Base-by-base conservation (phyloP, 306 rosid species). In the Boehmeria nivea region DNA sequence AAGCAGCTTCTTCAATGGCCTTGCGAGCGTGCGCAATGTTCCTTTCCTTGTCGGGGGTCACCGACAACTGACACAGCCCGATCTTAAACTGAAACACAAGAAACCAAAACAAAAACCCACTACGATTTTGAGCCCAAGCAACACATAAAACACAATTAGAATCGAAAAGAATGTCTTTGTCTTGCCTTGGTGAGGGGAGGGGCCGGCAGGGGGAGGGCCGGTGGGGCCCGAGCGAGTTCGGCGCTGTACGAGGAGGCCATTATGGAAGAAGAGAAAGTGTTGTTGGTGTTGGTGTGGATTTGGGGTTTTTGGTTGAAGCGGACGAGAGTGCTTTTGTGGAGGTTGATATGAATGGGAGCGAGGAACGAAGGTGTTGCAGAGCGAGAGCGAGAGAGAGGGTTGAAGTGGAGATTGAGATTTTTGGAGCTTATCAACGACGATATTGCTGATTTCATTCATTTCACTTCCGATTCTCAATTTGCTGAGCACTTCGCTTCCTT, bases 1-100 rank as follows among this genome's bases (percentile, higher is more conserved):
- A 34, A 1, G 87, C 96, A 3, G 95, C 99, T 44, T 91, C 88
- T 61, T 81, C 86, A 27, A 91, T 83, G 50, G 95, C 89, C 37
- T 76, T 57, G 18, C 88, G 79, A 22, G 95, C 89, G 63, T 87
- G 99, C 5, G 72, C 74, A 51, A 91, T 87, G 73, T 91, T 91
- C 71, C 80, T 48, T 65, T 69, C 69, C 78, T 91, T 91, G 51
- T 91, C 96, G 18, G 89, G 62, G 16, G 95, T 81, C 47, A 87
- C 96, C 1, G 84, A 61, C 39, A 91, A 73, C 70, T 87, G 99
- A 64, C 96, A 91, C 13, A 91, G 76, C 6, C 88, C 99, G 27
- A 91, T 87, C 36, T 78, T 87, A 66, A 91, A 91, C 89, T 89
- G 61, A 31, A 51, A 69, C 38, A 64, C 2, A n/a, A 22, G 23